Percentiles rank a stretch among this genome's conserved stretches.
Evolutionary conservation across 257 asterid species (phyloP).

Genomic region (Craterostigma plantagineum): DNA sequence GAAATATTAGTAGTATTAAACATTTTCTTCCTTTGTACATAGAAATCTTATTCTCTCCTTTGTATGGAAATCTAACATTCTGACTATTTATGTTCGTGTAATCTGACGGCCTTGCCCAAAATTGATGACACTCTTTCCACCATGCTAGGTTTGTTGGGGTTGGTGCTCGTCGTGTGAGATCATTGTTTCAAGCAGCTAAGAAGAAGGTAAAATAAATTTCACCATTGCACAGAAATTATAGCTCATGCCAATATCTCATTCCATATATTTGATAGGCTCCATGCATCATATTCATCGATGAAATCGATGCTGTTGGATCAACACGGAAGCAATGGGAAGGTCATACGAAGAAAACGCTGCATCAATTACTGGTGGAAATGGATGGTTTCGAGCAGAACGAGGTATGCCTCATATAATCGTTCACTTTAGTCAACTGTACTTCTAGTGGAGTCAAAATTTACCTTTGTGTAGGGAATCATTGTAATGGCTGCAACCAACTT

Average conservation of each 20-base stretch:
- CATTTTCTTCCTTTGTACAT: no score
- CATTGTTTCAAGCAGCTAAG: constrained; percentile 95
- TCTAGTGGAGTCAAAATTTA: not conserved
- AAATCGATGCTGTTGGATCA: constrained; percentile 95
- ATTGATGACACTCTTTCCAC: not conserved
- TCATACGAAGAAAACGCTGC: constrained; percentile 91
- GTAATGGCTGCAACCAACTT: constrained; percentile 97
- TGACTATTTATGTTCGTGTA: not conserved
- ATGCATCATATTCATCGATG: constrained; percentile 92
- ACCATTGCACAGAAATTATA: no score
- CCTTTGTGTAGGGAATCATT: constrained; percentile 53
- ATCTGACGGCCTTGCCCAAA: not conserved
- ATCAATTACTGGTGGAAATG: constrained; percentile 94
- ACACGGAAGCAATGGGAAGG: constrained; percentile 99
- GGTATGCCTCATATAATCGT: constrained; percentile 15
- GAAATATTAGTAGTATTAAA: no score
- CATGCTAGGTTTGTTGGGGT: constrained; percentile 89
- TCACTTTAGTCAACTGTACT: not conserved
- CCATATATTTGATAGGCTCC: constrained; percentile 49
- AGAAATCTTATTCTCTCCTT: no score
- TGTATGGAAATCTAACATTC: no score
- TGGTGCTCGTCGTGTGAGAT: constrained; percentile 98
- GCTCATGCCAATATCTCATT: constrained; percentile 1
- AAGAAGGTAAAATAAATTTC: constrained; percentile 57
- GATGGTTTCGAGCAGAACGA: constrained; percentile 99